Evolutionary conservation across 2,329 filamentous ascomycete genomes (phyloP).

Genomic region (Fusarium gaditjirri): DNA sequence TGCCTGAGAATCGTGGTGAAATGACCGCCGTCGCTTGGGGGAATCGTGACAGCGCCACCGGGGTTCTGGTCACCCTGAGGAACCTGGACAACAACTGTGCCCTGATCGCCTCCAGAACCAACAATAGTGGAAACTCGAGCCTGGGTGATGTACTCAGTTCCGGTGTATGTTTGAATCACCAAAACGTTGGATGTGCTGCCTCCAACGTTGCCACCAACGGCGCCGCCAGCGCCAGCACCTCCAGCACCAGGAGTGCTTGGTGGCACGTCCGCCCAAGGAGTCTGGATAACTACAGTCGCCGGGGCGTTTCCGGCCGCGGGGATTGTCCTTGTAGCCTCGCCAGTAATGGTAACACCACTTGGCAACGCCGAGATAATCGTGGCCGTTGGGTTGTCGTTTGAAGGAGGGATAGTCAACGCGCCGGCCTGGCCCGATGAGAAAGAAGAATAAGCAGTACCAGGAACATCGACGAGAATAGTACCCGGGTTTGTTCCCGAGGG

Average conservation of each 20-base stretch:
- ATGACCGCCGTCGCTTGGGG: conserved; percentile 23
- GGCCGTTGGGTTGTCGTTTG: conserved; percentile 23
- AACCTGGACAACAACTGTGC: conserved; percentile 32
- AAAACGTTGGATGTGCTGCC: conserved; percentile 19
- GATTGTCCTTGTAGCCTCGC: conserved; percentile 26
- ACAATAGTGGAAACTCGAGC: conserved; percentile 18
- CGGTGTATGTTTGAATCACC: conserved; percentile 32
- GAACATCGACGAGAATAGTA: conserved; percentile 30
- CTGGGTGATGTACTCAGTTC: conserved; percentile 25
- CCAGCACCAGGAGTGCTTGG: conserved; percentile 13
- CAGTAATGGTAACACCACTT: conserved; percentile 13
- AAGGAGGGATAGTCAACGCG: conserved; percentile 30
- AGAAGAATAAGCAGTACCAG: conserved; percentile 25
- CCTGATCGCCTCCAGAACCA: conserved; percentile 12
- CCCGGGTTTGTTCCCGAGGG: conserved; percentile 28
- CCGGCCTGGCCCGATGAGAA: conserved; percentile 30
- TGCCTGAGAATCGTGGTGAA: conserved; percentile 30
- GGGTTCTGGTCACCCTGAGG: conserved; percentile 20
- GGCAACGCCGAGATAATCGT: conserved; percentile 31
- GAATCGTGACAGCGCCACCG: conserved; percentile 25
- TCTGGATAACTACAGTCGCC: conserved; percentile 35
- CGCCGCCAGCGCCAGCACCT: not conserved
- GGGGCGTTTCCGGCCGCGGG: conserved; percentile 22
- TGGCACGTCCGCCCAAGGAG: conserved; percentile 31
- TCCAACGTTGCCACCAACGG: not conserved